These are phyloP conservation scores for Hyaloperonospora arabidopsidis DNA, from an alignment of 352 stramenopile species.

Conservation along the genomic window DNA sequence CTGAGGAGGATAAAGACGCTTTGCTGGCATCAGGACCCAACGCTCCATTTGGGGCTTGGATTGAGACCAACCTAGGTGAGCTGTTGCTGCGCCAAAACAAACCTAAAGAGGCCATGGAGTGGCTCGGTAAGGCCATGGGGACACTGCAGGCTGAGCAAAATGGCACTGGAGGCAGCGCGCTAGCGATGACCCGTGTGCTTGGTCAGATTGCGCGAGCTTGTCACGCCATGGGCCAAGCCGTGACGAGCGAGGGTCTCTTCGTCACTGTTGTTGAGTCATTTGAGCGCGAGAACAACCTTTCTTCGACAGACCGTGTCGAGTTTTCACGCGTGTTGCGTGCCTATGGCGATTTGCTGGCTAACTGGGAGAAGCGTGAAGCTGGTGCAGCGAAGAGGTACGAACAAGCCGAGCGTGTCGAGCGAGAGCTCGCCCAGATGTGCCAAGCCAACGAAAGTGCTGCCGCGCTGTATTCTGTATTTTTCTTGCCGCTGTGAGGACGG, in stretches of 20 bases:
- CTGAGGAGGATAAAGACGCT: slow-evolving; percentile 39
- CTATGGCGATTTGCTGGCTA: slow-evolving; percentile 45
- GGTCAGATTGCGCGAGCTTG: slow-evolving; percentile 59
- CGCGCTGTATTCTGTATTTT: slow-evolving; percentile 44
- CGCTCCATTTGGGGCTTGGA: slow-evolving; percentile 53
- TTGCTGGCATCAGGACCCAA: slow-evolving; percentile 43
- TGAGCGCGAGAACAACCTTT: slow-evolving; percentile 50
- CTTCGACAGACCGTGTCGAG: slow-evolving; percentile 50
- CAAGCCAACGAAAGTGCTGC: slow-evolving; percentile 21
- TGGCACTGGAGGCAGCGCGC: slow-evolving; percentile 35
- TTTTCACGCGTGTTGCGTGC: slow-evolving; percentile 54
- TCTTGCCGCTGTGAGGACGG: slow-evolving; percentile 36
- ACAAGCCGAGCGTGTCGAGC: slow-evolving; percentile 33
- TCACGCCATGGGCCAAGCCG: slow-evolving; percentile 52
- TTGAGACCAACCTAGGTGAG: slow-evolving; percentile 66
- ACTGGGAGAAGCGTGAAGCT: slow-evolving; percentile 52
- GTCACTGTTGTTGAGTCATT: slow-evolving; percentile 61
- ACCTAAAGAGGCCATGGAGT: slow-evolving; percentile 58
- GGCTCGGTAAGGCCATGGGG: slow-evolving; percentile 55
- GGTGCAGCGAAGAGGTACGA: slow-evolving; percentile 34
- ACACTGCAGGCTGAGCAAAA: slow-evolving; percentile 48
- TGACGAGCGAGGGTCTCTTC: slow-evolving; percentile 66
- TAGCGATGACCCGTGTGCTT: slow-evolving; percentile 59
- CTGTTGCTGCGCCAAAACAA: slow-evolving; percentile 51
- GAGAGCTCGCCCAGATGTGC: slow-evolving; percentile 28